Percentiles rank a stretch among this genome's conserved stretches.
These are phyloP conservation scores for Botrytis medusae DNA, from an alignment of 2,329 filamentous ascomycete genomes.

Conservation along the genomic window DNA sequence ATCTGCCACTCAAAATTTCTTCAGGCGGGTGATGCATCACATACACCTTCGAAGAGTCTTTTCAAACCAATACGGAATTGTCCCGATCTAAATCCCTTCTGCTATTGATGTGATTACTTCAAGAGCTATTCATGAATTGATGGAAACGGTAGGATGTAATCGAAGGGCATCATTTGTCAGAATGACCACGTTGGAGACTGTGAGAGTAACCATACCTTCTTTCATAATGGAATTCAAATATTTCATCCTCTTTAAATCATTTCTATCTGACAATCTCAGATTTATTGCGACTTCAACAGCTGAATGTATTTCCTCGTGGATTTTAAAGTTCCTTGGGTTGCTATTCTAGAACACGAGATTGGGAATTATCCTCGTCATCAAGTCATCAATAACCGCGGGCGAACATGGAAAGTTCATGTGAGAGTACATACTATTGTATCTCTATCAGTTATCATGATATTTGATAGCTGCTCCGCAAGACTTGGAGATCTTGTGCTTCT, in stretches of 20 bases:
- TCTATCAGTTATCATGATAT: slow-evolving; percentile 43
- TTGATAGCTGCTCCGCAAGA: slow-evolving; percentile 38
- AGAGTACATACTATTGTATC: slow-evolving; percentile 45
- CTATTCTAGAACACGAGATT: not conserved
- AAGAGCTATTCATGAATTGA: not conserved
- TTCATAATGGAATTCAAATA: not conserved
- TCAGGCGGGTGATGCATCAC: not conserved
- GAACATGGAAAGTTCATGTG: slow-evolving; percentile 41
- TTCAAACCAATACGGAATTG: not conserved
- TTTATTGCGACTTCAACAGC: not conserved
- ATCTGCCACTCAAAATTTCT: not conserved
- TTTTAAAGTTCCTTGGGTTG: not conserved
- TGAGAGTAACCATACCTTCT: not conserved
- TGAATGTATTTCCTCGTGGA: not conserved
- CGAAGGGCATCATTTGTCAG: not conserved
- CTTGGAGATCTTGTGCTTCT: slow-evolving; percentile 41
- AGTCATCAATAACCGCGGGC: slow-evolving; percentile 47
- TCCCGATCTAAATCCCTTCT: not conserved
- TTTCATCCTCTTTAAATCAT: not conserved
- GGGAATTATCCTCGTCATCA: not conserved
- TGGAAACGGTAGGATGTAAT: not conserved
- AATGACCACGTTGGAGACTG: not conserved
- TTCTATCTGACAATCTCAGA: not conserved
- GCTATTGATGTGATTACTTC: not conserved
- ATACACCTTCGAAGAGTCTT: not conserved